Conservation (phyloP, 2,329 filamentous ascomycete genomes). For the Dothistroma septosporum region DNA sequence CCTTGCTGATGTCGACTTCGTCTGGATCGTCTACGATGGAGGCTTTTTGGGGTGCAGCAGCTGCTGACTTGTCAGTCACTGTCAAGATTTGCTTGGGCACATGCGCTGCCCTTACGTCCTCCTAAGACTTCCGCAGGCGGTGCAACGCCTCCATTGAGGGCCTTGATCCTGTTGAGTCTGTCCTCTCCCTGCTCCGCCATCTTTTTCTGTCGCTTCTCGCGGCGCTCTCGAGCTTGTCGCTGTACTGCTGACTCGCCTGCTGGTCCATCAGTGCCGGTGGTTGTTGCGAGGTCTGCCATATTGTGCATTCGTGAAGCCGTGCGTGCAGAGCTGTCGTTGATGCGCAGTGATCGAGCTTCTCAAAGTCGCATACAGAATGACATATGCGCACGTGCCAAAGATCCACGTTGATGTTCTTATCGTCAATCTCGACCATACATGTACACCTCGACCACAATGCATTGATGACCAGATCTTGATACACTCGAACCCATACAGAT, state of each 20-base stretch:
- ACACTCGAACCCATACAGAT: no score
- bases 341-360: not conserved
- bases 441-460: no score
- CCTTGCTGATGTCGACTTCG: slow-evolving; percentile 63
- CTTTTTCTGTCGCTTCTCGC: slow-evolving; percentile 76
- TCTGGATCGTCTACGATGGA: slow-evolving; percentile 57
- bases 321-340: not conserved
- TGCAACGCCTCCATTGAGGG: slow-evolving; percentile 52
- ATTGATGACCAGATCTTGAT: no score
- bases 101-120: slow-evolving; percentile 18
- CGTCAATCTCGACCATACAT: no score
- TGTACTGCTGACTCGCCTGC: slow-evolving; percentile 43
- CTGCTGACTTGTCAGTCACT: slow-evolving; percentile 18
- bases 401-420: no score
- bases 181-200: slow-evolving; percentile 67
- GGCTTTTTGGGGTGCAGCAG: slow-evolving; percentile 32
- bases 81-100: not conserved
- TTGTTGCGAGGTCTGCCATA: slow-evolving; percentile 30
- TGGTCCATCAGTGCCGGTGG: slow-evolving; percentile 24
- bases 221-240: slow-evolving; percentile 65
- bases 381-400: not conserved
- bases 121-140: slow-evolving; percentile 32
- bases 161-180: slow-evolving; percentile 70
- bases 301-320: not conserved
- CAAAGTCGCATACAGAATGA: not conserved